A percentile compares a stretch with the other conserved stretches of the same genome.
These are phyloP conservation scores for Canavalia ensiformis DNA, from an alignment of 306 rosid species.

Conservation along the genomic window DNA sequence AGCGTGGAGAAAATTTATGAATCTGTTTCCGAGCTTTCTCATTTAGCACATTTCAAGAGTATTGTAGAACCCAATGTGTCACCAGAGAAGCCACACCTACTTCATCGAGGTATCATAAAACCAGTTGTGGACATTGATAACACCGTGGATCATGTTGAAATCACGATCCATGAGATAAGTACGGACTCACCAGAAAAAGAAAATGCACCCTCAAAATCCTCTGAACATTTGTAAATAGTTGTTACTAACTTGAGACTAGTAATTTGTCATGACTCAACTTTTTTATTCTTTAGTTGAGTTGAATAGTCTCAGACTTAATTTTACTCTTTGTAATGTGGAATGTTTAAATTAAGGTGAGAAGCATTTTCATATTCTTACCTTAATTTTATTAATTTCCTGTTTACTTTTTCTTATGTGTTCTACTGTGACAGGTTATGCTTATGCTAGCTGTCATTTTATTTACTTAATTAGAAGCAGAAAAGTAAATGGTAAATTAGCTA, in stretches of 20 bases:
- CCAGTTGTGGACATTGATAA: constrained; percentile 61
- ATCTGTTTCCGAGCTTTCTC: constrained; percentile 76
- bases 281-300: constrained; percentile 45
- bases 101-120: constrained; percentile 77
- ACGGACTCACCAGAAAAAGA: constrained; percentile 46
- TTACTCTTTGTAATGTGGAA: constrained; percentile 17
- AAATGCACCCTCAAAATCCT: constrained; percentile 39
- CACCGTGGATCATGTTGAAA: constrained; percentile 52
- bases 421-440: constrained; percentile 13
- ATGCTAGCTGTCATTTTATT: constrained; percentile 37
- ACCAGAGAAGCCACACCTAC: constrained; percentile 67
- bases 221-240: constrained; percentile 47
- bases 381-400: neutral
- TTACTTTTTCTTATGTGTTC: constrained; percentile 28
- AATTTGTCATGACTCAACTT: constrained; percentile 35
- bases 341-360: constrained; percentile 33
- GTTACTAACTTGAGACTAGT: constrained; percentile 39
- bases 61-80: constrained; percentile 52
- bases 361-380: constrained; percentile 47
- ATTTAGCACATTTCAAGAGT: constrained; percentile 66
- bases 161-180: constrained; percentile 53
- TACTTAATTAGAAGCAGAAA: constrained; percentile 27
- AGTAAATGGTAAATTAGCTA: constrained; percentile 22
- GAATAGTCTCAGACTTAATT: constrained; percentile 15
- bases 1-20: constrained; percentile 69